Conservation (phyloP, 352 stramenopile species). For the Blastocystis sp. region DNA sequence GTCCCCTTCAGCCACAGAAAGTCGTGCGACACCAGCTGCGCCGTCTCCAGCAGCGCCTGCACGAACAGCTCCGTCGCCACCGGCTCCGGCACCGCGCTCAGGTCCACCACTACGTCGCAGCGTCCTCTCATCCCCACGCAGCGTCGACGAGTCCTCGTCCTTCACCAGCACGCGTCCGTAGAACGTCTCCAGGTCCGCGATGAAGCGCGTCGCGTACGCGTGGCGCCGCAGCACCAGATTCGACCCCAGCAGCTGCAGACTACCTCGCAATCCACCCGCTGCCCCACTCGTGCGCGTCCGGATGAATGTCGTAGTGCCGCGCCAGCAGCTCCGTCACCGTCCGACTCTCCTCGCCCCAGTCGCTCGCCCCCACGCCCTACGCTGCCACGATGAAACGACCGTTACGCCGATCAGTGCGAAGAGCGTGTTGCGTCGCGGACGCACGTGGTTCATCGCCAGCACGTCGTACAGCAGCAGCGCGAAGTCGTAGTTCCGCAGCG, state of each 20-base stretch:
- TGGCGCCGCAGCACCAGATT: not conserved
- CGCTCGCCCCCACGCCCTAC: not conserved
- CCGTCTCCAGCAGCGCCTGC: not conserved
- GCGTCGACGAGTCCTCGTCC: not conserved
- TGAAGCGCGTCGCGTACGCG: not conserved
- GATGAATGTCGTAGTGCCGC: not conserved
- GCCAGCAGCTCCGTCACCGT: not conserved
- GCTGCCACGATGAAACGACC: not conserved
- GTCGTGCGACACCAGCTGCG: not conserved
- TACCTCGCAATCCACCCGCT: not conserved
- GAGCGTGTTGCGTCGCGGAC: not conserved
- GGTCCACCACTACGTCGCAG: not conserved
- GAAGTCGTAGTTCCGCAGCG: conserved; percentile 10
- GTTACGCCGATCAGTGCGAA: not conserved
- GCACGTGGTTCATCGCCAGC: not conserved
- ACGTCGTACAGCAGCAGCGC: conserved; percentile 25
- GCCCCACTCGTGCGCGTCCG: not conserved
- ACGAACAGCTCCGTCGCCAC: not conserved
- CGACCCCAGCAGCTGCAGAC: not conserved
- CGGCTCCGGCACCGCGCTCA: not conserved
- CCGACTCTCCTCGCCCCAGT: not conserved
- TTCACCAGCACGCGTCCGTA: not conserved
- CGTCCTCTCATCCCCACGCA: not conserved
- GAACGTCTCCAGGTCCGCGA: not conserved
- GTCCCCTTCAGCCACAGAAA: conserved; percentile 31